phyloP scores from a whole-genome alignment of 495 filamentous ascomycete species.

The Penicilliopsis zonata region DNA sequence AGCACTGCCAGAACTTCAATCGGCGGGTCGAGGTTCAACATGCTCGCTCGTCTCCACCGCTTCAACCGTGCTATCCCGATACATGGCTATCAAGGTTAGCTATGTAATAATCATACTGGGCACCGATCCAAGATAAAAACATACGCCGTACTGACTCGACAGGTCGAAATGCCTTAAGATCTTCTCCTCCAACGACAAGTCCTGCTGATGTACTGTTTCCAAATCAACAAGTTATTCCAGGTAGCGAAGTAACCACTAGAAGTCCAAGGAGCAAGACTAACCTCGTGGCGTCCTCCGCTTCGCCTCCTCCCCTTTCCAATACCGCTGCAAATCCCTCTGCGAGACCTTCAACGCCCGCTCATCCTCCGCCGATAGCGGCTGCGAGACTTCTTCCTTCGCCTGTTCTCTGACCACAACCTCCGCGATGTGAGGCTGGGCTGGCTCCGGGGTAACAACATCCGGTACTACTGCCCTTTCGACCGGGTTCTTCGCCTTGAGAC shows the following conservation, averaged over 20 bases:
- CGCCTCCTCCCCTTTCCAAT: conserved; percentile 60
- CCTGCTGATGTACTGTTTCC: conserved; percentile 56
- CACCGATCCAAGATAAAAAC: conserved; percentile 16
- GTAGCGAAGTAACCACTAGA: too few species aligned
- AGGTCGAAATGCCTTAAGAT: conserved; percentile 83
- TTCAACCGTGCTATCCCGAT: conserved; percentile 72
- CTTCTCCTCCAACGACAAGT: conserved; percentile 63
- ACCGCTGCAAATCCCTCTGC: conserved; percentile 51
- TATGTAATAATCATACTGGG: conserved; percentile 1
- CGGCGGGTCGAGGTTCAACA: conserved; percentile 69
- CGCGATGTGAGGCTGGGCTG: conserved; percentile 29
- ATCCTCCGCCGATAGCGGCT: conserved; percentile 37
- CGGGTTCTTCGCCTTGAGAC: conserved; percentile 38
- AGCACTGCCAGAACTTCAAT: conserved; percentile 85
- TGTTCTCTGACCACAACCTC: conserved; percentile 37
- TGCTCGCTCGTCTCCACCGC: conserved; percentile 80
- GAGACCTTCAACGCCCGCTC: conserved; percentile 45
- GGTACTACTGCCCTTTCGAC: conserved; percentile 3
- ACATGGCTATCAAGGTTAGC: too few species aligned
- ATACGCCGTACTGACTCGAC: conserved; percentile 76
- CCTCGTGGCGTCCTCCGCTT: conserved; percentile 41
- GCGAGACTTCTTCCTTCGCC: conserved; percentile 24
- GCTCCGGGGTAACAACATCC: neutral
- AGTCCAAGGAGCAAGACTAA: conserved; percentile 9
- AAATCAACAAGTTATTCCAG: too few species aligned